Evolutionary conservation across 345 rosid genomes (phyloP).

Genomic region (Lepidium aucheri): DNA sequence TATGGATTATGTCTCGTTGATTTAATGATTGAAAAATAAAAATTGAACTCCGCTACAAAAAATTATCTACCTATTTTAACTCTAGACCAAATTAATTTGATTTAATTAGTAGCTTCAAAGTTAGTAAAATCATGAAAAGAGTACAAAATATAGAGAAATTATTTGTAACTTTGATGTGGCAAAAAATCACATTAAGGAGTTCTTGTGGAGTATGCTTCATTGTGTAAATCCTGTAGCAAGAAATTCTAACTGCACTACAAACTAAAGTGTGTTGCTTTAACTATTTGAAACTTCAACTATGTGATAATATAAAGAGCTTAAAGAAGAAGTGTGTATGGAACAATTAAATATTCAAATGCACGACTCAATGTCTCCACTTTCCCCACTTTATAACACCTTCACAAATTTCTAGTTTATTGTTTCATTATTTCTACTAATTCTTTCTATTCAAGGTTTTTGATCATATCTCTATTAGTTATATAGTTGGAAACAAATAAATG

Average conservation of each 20-base stretch:
- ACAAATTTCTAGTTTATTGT: not conserved
- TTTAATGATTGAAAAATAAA: no score
- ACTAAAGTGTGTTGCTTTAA: constrained; percentile 1
- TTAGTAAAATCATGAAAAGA: no score
- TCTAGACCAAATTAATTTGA: no score
- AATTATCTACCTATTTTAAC: no score
- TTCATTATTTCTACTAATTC: not conserved
- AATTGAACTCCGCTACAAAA: no score
- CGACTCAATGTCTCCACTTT: constrained; percentile 17
- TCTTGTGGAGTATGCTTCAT: not conserved
- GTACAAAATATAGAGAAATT: not conserved
- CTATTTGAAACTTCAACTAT: constrained; percentile 11
- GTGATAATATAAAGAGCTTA: not conserved
- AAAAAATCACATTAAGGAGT: not conserved
- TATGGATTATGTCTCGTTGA: no score
- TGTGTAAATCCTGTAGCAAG: not conserved
- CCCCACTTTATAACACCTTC: not conserved
- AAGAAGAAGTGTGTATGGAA: not conserved
- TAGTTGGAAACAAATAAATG: no score
- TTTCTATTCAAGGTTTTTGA: not conserved
- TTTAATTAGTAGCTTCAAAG: no score
- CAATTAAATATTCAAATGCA: constrained; percentile 5
- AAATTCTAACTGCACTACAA: constrained; percentile 3
- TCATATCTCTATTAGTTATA: not conserved
- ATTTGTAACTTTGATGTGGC: not conserved